Evolutionary conservation across 2,329 filamentous ascomycete species (phyloP).

Genomic region (Calonectria ilicicola): DNA sequence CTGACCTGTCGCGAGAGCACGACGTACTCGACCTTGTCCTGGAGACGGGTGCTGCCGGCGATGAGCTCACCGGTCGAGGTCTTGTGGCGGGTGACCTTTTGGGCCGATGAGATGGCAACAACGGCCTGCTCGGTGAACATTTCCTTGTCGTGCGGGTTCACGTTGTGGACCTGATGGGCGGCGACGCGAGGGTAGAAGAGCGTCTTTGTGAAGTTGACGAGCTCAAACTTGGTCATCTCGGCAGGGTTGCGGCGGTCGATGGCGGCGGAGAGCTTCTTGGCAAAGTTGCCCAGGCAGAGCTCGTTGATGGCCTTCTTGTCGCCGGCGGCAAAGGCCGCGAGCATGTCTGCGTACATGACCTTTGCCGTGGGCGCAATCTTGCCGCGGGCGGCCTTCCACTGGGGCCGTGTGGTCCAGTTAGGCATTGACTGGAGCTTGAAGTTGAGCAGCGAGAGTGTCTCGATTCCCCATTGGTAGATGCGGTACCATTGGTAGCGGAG

Average conservation of each 20-base stretch:
- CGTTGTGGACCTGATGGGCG: conserved; percentile 64
- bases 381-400: conserved; percentile 56
- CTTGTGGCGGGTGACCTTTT: conserved; percentile 62
- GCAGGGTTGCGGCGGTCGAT: conserved; percentile 63
- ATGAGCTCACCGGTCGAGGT: conserved; percentile 52
- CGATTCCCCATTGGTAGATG: conserved; percentile 50
- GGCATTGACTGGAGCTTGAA: conserved; percentile 61
- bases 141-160: conserved; percentile 57
- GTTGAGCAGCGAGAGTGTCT: conserved; percentile 49
- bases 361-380: conserved; percentile 65
- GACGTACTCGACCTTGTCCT: conserved; percentile 72
- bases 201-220: conserved; percentile 61
- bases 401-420: conserved; percentile 53
- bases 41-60: conserved; percentile 61
- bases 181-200: conserved; percentile 62
- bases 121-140: conserved; percentile 63
- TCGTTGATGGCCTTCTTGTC: conserved; percentile 62
- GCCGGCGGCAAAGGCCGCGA: conserved; percentile 70
- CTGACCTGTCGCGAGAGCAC: conserved; percentile 66
- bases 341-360: conserved; percentile 71
- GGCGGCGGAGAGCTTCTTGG: conserved; percentile 61
- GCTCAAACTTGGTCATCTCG: conserved; percentile 64
- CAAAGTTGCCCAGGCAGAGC: conserved; percentile 67
- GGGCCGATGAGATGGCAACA: conserved; percentile 69
- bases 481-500: conserved; percentile 53